Percentiles rank a stretch among this genome's conserved stretches.
Evolutionary conservation across 1,284 basidiomycete species (phyloP).

Genomic region (Chalciporus piperatoides): DNA sequence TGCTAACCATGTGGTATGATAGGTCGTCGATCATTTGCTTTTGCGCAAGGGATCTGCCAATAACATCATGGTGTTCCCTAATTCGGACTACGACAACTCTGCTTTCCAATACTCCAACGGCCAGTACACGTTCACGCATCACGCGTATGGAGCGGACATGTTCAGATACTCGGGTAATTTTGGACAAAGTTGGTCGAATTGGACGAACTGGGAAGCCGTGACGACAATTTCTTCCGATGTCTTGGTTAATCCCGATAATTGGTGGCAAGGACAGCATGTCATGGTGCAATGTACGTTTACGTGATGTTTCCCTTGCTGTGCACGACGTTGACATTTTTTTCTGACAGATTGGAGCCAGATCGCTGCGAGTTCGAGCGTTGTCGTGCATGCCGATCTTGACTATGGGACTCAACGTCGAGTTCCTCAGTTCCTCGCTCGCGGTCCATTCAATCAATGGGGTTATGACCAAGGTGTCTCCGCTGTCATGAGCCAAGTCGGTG

Average conservation of each 20-base stretch:
- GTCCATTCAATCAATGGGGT: conserved; percentile 88
- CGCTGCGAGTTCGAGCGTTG: conserved; percentile 57
- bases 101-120: conserved; percentile 60
- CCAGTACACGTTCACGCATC: conserved; percentile 74
- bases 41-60: conserved; percentile 70
- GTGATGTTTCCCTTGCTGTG: neutral
- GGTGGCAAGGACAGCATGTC: conserved; percentile 83
- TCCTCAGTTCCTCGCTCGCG: conserved; percentile 82
- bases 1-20: conserved; percentile 9
- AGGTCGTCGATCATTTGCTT: conserved; percentile 71
- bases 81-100: conserved; percentile 68
- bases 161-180: conserved; percentile 86
- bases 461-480: conserved; percentile 77
- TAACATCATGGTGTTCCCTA: conserved; percentile 83
- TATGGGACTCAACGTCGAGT: conserved; percentile 67
- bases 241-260: conserved; percentile 55
- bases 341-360: conserved; percentile 69
- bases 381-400: conserved; percentile 74
- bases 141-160: conserved; percentile 81
- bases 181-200: conserved; percentile 79
- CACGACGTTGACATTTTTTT: conserved; percentile 4
- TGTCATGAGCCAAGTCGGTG: conserved; percentile 56
- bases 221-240: conserved; percentile 57
- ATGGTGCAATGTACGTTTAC: conserved; percentile 74
- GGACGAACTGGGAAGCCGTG: conserved; percentile 73